Base-by-base conservation (phyloP, 1,284 basidiomycete species). In the Tetrapyrgos nigripes region DNA sequence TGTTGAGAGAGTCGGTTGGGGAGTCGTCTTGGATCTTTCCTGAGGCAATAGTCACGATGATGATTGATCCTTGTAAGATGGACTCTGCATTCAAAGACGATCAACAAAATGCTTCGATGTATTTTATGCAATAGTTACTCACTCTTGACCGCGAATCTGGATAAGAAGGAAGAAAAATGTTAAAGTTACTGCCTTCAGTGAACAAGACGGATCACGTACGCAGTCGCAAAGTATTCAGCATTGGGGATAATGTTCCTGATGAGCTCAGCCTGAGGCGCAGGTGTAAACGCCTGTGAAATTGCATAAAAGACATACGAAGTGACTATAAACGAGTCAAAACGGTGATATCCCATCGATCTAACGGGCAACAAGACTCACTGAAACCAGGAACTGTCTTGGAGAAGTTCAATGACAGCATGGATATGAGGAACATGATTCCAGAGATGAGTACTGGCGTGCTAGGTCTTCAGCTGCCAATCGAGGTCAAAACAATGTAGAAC, bases 261-360 rank as follows among this genome's bases (percentile, higher is more conserved):
- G 43, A 80, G 79, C 63, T 80, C 78, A 6, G 79, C 78, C 68
- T 80, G 78, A 2, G 79, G 78, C 3, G 78, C 77, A 3, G 77
- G 77, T 0, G 78, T 80, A 29, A 79, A 71, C 56, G 75, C 77
- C 70, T 79, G 77, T 31, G 79, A 73, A 19, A 79, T 60, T 2
- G 79, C 78, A 59, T 79, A 80, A 65, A 80, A 78, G 10, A 79
- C 70, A 61, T 80, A 79, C 27, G 78, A 77, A 24, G 76, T 76
- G 43, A 80, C 55, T 57, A 44, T 17, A 40, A 23, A n/a, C 43
- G 45, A 23, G n/a, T 14, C 21, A 76, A n/a, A 40, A 17, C n/a
- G n/a, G n/a, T 40, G 13, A 5, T 5, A 40, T 40, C 19, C 37
- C 5, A 40, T n/a, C 17, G 4, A 9, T 6, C 17, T n/a, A 4